Evolutionary conservation across 2,329 filamentous ascomycete species (phyloP).

Genomic region (Lasiodiplodia theobromae): DNA sequence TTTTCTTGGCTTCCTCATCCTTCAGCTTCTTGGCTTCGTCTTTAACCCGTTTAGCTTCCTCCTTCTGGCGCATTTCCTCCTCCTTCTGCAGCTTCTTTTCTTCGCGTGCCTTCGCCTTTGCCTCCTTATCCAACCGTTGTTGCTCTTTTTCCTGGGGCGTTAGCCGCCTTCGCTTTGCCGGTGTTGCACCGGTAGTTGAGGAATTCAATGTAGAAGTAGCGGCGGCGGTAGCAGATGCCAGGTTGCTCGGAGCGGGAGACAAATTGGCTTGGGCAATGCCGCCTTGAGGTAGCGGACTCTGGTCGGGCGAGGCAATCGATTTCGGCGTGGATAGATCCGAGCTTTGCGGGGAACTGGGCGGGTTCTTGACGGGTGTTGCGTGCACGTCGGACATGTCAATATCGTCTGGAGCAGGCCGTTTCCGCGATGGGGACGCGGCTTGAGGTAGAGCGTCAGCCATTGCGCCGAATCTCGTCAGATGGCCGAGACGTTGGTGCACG

Average conservation of each 20-base stretch:
- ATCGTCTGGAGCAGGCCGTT: slow-evolving; percentile 44
- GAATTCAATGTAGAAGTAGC: not conserved
- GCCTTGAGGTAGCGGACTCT: slow-evolving; percentile 32
- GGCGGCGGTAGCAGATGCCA: slow-evolving; percentile 28
- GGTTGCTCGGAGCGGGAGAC: slow-evolving; percentile 34
- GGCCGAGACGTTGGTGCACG: not conserved
- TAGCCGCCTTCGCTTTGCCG: slow-evolving; percentile 53
- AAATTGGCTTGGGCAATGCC: slow-evolving; percentile 26
- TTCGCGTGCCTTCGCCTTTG: slow-evolving; percentile 46
- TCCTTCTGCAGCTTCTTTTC: slow-evolving; percentile 46
- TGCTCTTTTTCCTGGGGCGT: slow-evolving; percentile 53
- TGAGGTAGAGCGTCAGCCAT: slow-evolving; percentile 41
- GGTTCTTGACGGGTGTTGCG: slow-evolving; percentile 35
- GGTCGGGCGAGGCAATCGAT: slow-evolving; percentile 41
- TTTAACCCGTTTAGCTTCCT: slow-evolving; percentile 39
- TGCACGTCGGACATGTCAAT: slow-evolving; percentile 33
- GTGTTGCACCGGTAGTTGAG: slow-evolving; percentile 13
- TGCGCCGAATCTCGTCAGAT: not conserved
- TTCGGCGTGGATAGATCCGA: slow-evolving; percentile 41
- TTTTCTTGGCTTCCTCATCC: slow-evolving; percentile 31
- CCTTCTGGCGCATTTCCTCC: slow-evolving; percentile 38
- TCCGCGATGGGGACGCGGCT: slow-evolving; percentile 36
- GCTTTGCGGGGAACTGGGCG: slow-evolving; percentile 38
- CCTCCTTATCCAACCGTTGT: slow-evolving; percentile 47
- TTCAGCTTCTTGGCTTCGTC: slow-evolving; percentile 41